Evolutionary conservation across 805 yeast genomes (phyloP).

Genomic region (Pachysolen tannophilus): DNA sequence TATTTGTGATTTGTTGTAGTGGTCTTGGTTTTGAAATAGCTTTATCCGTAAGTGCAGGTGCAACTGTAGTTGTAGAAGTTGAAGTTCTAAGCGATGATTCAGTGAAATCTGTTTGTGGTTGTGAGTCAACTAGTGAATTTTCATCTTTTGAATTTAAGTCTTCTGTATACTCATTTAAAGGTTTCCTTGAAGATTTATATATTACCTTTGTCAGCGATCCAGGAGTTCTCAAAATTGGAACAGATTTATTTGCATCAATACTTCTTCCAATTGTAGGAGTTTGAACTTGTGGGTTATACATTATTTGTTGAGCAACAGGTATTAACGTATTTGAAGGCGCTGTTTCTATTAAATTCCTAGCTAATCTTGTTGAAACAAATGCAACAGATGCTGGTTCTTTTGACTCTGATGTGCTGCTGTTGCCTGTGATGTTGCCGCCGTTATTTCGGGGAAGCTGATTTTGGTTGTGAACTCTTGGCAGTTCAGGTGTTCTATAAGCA

Average conservation of each 20-base stretch:
- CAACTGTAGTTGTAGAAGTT: background rate
- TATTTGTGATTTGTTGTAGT: background rate
- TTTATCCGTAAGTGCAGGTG: background rate
- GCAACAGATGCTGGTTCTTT: constrained; percentile 21
- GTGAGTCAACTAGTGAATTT: too few relatives aligned
- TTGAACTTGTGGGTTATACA: constrained; percentile 51
- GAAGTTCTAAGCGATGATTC: background rate
- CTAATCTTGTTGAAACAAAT: constrained; percentile 61
- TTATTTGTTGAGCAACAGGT: constrained; percentile 26
- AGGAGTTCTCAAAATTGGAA: constrained; percentile 42
- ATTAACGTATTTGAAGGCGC: constrained; percentile 18
- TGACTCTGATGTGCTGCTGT: too few relatives aligned
- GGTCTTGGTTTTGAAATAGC: background rate
- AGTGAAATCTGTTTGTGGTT: background rate
- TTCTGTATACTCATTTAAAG: constrained; percentile 4
- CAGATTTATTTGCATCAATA: constrained; percentile 60
- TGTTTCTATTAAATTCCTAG: constrained; percentile 41
- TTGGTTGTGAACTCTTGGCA: constrained; percentile 3
- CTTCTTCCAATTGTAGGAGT: constrained; percentile 50
- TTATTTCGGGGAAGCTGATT: constrained; percentile 10
- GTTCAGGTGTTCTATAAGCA: constrained; percentile 3
- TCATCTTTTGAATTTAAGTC: too few relatives aligned
- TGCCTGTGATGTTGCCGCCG: constrained; percentile 1
- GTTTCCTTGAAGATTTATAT: constrained; percentile 3
- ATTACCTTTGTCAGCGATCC: constrained; percentile 1